A percentile compares a stretch with the other conserved stretches of the same genome.
These are phyloP conservation scores for Fusarium sacchari DNA, from an alignment of 2,329 filamentous ascomycete genomes.

Conservation along the genomic window DNA sequence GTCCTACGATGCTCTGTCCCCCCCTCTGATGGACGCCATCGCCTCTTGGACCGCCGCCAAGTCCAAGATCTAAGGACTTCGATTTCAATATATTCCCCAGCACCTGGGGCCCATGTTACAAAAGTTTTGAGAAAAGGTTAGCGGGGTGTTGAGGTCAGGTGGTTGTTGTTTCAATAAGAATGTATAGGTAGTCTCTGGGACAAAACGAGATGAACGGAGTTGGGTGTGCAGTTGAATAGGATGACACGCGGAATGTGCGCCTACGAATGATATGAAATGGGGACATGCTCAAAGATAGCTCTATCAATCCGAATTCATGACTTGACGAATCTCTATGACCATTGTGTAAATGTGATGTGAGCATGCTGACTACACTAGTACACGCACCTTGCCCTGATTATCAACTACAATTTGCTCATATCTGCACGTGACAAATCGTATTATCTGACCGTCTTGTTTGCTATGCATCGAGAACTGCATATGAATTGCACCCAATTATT, in stretches of 20 bases:
- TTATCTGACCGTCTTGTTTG: background rate
- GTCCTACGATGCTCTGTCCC: conserved; percentile 71
- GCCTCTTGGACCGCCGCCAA: conserved; percentile 66
- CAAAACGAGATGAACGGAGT: conserved; percentile 7
- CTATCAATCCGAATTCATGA: conserved; percentile 21
- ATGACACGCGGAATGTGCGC: background rate
- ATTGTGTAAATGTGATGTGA: background rate
- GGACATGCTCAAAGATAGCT: conserved; percentile 15
- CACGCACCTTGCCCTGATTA: background rate
- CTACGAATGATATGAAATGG: conserved; percentile 14
- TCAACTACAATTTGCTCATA: background rate
- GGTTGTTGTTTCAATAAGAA: conserved; percentile 18
- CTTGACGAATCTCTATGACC: background rate
- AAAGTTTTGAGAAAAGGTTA: conserved; percentile 22
- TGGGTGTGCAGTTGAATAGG: conserved; percentile 18
- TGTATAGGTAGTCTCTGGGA: conserved; percentile 1
- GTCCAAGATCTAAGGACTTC: conserved; percentile 34
- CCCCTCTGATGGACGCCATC: conserved; percentile 70
- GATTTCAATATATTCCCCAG: background rate
- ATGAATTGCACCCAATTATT: no score
- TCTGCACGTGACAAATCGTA: background rate
- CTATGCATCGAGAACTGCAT: background rate
- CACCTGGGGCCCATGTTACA: background rate
- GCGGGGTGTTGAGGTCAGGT: conserved; percentile 13
- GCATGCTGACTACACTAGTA: background rate